Conservation (phyloP, 225 moss, liverwort and hornwort genomes). For the Pleurozium schreberi region DNA sequence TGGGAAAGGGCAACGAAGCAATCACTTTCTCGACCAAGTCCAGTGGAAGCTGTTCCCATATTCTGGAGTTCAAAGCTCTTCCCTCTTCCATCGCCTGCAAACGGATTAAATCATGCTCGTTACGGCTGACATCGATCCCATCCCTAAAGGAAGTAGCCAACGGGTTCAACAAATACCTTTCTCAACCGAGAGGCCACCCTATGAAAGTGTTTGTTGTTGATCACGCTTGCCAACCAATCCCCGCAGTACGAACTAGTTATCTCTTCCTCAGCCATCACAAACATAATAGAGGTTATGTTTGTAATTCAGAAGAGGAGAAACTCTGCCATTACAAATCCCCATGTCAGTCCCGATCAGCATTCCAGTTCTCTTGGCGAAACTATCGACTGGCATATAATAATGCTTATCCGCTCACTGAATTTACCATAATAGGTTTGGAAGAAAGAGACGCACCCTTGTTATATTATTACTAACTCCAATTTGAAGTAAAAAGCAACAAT, state of each 20-base stretch:
- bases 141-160: not conserved
- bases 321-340: not conserved
- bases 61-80: not conserved
- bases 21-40: conserved; percentile 17
- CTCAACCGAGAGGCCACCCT: not conserved
- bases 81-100: not conserved
- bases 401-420: not conserved
- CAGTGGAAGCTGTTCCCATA: not conserved
- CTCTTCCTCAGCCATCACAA: not conserved
- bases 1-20: not conserved
- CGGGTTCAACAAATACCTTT: not conserved
- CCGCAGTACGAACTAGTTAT: not conserved
- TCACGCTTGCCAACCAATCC: not conserved
- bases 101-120: not conserved
- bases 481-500: not conserved
- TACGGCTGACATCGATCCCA: not conserved
- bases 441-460: not conserved
- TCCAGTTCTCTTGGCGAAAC: not conserved
- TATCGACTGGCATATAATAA: not conserved
- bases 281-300: not conserved
- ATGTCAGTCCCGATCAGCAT: not conserved
- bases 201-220: not conserved
- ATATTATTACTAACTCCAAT: not conserved
- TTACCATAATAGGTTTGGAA: not conserved
- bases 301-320: not conserved